phyloP scores from a whole-genome alignment of 192 early-diverging fungal genomes.

The Umbelopsis vinacea region DNA sequence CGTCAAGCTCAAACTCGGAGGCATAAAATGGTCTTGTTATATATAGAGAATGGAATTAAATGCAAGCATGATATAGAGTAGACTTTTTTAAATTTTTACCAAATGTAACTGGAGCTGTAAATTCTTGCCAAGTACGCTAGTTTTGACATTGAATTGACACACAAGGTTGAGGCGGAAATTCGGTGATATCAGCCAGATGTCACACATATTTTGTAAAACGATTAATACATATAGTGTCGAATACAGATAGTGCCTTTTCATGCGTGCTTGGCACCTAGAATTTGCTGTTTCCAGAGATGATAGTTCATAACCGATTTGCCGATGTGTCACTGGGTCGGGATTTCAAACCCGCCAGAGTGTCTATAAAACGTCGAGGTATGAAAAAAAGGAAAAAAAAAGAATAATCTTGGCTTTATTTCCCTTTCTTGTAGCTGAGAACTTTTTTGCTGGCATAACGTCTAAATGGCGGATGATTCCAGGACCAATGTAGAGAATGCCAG shows the following conservation, averaged over 20 bases:
- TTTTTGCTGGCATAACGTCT: background rate
- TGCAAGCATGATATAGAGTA: background rate
- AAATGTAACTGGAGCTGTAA: too few species aligned
- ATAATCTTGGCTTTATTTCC: background rate
- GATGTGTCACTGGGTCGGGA: background rate
- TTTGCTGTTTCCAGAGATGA: background rate
- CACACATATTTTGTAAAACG: too few species aligned
- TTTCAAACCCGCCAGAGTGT: background rate
- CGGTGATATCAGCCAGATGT: too few species aligned
- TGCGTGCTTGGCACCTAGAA: background rate
- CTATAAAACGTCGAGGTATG: background rate
- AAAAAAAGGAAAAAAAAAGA: background rate
- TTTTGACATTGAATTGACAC: too few species aligned
- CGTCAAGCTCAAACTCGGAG: background rate
- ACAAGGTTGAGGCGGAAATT: too few species aligned
- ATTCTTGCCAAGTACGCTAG: too few species aligned
- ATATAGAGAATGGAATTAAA: background rate
- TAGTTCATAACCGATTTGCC: background rate
- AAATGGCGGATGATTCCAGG: background rate
- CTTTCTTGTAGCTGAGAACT: background rate
- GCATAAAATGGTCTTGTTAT: background rate
- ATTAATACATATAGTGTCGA: too few species aligned
- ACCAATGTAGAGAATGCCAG: background rate
- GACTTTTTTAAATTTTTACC: too few species aligned
- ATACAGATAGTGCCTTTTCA: too few species aligned